Evolutionary conservation across 2,329 filamentous ascomycete genomes (phyloP).

Genomic region (Talaromyces sp.): DNA sequence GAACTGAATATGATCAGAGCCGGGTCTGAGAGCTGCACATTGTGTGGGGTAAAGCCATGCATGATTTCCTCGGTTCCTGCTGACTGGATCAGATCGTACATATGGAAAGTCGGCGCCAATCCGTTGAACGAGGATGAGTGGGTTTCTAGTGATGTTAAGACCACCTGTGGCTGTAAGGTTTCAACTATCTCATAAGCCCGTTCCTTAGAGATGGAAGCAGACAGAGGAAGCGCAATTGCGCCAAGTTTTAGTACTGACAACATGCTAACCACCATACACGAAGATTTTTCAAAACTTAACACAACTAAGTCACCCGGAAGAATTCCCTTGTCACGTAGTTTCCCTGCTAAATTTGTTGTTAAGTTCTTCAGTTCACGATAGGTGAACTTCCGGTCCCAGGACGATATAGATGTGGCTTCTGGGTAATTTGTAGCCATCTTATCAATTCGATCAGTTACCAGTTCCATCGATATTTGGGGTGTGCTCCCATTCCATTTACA

Average conservation of each 20-base stretch:
- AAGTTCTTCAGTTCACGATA: constrained; percentile 33
- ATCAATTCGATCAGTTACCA: constrained; percentile 11
- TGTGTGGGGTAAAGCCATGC: not conserved
- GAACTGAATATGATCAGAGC: constrained; percentile 21
- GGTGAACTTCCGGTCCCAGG: constrained; percentile 31
- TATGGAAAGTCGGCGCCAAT: not conserved
- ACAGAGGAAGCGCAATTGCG: constrained; percentile 14
- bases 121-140: not conserved
- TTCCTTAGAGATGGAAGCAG: not conserved
- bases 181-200: constrained; percentile 3
- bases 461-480: not conserved
- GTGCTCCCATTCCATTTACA: not conserved
- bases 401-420: constrained; percentile 27
- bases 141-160: not conserved
- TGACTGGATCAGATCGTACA: not conserved
- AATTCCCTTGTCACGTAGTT: constrained; percentile 30
- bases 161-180: constrained; percentile 10
- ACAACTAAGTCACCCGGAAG: constrained; percentile 26
- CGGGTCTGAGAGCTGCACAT: not conserved
- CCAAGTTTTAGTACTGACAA: constrained; percentile 21
- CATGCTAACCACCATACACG: constrained; percentile 18
- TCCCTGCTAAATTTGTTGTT: constrained; percentile 31
- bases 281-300: constrained; percentile 22
- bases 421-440: constrained; percentile 16
- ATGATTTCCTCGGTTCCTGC: not conserved